Evolutionary conservation across 495 filamentous ascomycete genomes (phyloP), one percentile per base, ranked within the genome.

Genomic region (Cairneyella variabilis): DNA sequence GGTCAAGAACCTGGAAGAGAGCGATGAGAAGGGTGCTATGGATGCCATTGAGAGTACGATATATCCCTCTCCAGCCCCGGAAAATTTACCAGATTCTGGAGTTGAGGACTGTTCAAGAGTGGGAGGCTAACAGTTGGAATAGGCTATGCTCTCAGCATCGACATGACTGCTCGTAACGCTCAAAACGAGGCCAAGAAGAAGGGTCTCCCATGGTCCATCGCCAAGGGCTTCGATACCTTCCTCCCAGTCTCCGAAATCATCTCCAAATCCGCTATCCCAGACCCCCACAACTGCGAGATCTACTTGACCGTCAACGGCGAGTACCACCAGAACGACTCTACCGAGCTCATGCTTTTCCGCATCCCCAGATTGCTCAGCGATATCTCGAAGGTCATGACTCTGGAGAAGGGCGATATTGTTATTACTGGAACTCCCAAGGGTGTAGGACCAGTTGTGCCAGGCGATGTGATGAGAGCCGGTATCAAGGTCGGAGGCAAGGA

Each of bases 201-300:
- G 75, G 89, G 92, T 14, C 81, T 97, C n/a, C 93, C 93, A 14
- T 98, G 93, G 93, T 80, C 84, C 50, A 93, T 96, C 56, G 83
- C 86, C 54, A 98, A 98, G 73, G 95, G 95, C 34, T 97, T 96
- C 67, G 95, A 97, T 64, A 97, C 93, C 18, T 98, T 98, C 76
- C 76, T 91, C 9, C 93, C 93, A 41, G 77, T 98, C 54, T 86
- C 81, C 57, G 71, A 85, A 36, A 76, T 84, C 50, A 96, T 98
- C 55, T 69, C 79, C 37, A 93, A 91, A 71, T 74, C 80, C 17
- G 71, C 71, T 50, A 87, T 97, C 56, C 84, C 87, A 12, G 83
- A 97, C 73, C 93, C 93, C 28, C 90, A 97, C 64, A 80, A 90
- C 54, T 85, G 87, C 36, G 86, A 92, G 69, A 75, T 98, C 39